phyloP scores from a whole-genome alignment of 768 basidiomycete species.

The Hebeloma cylindrosporum region DNA sequence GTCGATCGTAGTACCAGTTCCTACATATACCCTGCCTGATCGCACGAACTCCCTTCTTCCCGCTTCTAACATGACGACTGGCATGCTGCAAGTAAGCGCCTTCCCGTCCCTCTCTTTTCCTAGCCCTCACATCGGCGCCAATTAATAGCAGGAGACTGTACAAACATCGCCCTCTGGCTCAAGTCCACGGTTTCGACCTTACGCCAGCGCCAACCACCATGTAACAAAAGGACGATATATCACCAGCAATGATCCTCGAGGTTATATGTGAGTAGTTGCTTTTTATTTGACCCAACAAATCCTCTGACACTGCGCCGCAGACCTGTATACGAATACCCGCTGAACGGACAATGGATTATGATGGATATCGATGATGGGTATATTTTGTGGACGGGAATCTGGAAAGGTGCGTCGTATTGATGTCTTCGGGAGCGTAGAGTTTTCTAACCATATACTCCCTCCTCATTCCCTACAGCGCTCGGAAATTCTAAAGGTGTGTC shows the following conservation, averaged over 20 bases:
- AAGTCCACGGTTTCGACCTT: conserved; percentile 60
- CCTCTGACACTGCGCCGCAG: conserved; percentile 32
- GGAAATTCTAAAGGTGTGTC: conserved; percentile 83
- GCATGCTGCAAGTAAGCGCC: conserved; percentile 44
- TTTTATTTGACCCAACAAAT: not conserved
- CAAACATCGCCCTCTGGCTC: conserved; percentile 39
- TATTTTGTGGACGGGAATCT: conserved; percentile 90
- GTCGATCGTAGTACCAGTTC: conserved; percentile 22
- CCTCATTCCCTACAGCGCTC: conserved; percentile 50
- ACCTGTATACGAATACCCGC: conserved; percentile 86
- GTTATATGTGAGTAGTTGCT: conserved; percentile 69
- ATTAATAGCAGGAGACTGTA: conserved; percentile 37
- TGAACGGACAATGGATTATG: conserved; percentile 93
- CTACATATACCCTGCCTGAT: conserved; percentile 25
- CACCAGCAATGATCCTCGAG: conserved; percentile 85
- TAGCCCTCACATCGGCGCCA: conserved; percentile 11
- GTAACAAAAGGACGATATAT: conserved; percentile 87
- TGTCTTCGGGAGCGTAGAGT: not conserved
- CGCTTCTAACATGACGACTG: conserved; percentile 40
- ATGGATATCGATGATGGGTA: conserved; percentile 94
- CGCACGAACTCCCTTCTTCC: conserved; percentile 22
- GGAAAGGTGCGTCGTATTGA: conserved; percentile 64
- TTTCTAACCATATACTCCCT: not conserved
- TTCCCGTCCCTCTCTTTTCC: conserved; percentile 7
- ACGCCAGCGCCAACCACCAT: conserved; percentile 73